Percentiles rank a stretch among this genome's conserved stretches.
Conservation (phyloP, 2,329 filamentous ascomycete genomes). For the Leptographium lundbergii region DNA sequence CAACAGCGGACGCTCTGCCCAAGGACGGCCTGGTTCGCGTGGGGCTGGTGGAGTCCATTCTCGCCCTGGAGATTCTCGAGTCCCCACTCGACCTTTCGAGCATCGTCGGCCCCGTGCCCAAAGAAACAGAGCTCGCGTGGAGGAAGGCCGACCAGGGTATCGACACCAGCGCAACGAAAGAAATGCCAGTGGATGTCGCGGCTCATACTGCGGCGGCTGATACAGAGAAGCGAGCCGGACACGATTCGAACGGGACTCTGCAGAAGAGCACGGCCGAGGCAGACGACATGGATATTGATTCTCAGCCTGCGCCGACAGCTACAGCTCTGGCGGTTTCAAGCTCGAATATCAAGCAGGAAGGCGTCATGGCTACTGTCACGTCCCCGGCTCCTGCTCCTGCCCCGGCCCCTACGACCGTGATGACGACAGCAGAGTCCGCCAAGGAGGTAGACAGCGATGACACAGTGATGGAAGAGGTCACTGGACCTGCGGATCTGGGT, state of each 20-base stretch:
- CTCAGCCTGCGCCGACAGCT: neutral
- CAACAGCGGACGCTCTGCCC: constrained; percentile 26
- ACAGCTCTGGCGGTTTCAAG: no score
- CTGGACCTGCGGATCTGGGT: neutral
- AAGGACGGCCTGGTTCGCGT: constrained; percentile 32
- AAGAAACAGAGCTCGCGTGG: constrained; percentile 16
- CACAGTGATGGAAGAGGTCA: neutral
- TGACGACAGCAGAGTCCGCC: neutral
- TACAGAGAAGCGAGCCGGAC: neutral
- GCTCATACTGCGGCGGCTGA: neutral
- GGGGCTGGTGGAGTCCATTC: constrained; percentile 30
- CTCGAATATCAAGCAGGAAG: neutral
- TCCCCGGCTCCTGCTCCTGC: neutral
- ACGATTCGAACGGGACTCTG: neutral
- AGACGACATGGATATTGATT: constrained; percentile 1
- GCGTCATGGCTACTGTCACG: neutral
- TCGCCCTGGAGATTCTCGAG: constrained; percentile 32
- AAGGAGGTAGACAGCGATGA: neutral
- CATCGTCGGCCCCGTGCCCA: constrained; percentile 29
- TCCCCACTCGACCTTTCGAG: constrained; percentile 30
- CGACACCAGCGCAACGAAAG: neutral
- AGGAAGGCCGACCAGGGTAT: constrained; percentile 7
- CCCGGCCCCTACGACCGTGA: neutral
- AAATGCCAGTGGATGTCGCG: neutral
- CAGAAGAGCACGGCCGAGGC: no score